These are phyloP conservation scores for Sungouiella blattae DNA, from an alignment of 805 yeast species.

Conservation along the genomic window DNA sequence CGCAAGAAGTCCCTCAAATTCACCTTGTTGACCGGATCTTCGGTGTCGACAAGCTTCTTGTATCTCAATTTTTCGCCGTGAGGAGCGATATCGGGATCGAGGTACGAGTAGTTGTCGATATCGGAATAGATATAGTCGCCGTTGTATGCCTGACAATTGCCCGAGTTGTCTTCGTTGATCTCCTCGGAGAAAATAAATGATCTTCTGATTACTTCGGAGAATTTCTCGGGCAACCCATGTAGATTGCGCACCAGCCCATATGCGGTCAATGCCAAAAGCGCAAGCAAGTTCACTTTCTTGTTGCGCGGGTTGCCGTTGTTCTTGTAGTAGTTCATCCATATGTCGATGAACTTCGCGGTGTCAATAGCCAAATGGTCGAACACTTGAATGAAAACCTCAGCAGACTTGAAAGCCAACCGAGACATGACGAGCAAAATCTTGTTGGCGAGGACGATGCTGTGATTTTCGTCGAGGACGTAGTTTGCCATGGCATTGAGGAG, in stretches of 20 bases:
- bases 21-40: slow-evolving; percentile 40
- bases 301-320: slow-evolving; percentile 72
- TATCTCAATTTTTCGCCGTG: slow-evolving; percentile 42
- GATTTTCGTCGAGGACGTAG: slow-evolving; percentile 41
- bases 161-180: slow-evolving; percentile 51
- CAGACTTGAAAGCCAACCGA: slow-evolving; percentile 32
- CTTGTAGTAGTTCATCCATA: slow-evolving; percentile 40
- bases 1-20: slow-evolving; percentile 45
- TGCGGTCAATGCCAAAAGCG: slow-evolving; percentile 50
- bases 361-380: slow-evolving; percentile 28
- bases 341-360: slow-evolving; percentile 19
- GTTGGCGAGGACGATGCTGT: slow-evolving; percentile 38
- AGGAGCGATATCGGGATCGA: slow-evolving; percentile 39
- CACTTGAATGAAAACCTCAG: slow-evolving; percentile 32
- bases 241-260: slow-evolving; percentile 24
- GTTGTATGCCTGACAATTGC: slow-evolving; percentile 33
- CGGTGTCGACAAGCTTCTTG: slow-evolving; percentile 24
- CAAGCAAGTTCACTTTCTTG: slow-evolving; percentile 65
- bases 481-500: slow-evolving; percentile 40
- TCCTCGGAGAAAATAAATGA: slow-evolving; percentile 62
- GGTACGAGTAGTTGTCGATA: slow-evolving; percentile 39
- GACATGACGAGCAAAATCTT: slow-evolving; percentile 36
- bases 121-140: slow-evolving; percentile 38
- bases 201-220: slow-evolving; percentile 27
- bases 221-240: slow-evolving; percentile 15